Conservation (phyloP, 2,329 filamentous ascomycete species). For the Paracoccidioides brasiliensis region DNA sequence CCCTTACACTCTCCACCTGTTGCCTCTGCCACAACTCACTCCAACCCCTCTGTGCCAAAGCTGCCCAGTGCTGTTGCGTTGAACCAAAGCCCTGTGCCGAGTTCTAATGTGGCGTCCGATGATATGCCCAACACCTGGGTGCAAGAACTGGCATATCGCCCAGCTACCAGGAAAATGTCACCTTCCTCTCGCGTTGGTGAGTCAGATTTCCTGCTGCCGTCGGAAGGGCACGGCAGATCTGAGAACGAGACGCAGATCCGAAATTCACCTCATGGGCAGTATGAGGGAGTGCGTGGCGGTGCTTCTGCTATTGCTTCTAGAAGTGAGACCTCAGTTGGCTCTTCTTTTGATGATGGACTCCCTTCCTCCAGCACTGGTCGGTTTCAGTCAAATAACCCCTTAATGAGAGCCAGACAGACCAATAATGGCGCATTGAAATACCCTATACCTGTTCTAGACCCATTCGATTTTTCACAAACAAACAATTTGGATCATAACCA, state of each 20-base stretch:
- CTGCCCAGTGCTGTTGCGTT: neutral
- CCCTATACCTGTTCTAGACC: neutral
- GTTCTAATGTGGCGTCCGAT: neutral
- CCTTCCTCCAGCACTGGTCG: slow-evolving; percentile 1
- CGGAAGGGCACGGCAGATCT: neutral
- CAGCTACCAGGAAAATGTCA: neutral
- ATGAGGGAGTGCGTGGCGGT: neutral
- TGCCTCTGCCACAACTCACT: neutral
- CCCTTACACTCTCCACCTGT: neutral
- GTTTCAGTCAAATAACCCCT: slow-evolving; percentile 30
- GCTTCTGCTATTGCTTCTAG: neutral
- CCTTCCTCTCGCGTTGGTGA: neutral
- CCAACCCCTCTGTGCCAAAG: neutral
- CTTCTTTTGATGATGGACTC: neutral
- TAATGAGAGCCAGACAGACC: slow-evolving; percentile 20
- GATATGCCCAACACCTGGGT: neutral
- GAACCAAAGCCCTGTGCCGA: neutral
- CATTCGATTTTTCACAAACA: neutral
- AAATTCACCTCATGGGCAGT: neutral
- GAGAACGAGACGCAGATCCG: neutral
- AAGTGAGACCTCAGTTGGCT: neutral
- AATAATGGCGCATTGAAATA: neutral
- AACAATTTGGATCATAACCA: neutral
- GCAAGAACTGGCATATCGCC: neutral
- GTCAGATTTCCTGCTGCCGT: neutral